Evolutionary conservation across 306 rosid genomes (phyloP).

Genomic region (Rosa chinensis): DNA sequence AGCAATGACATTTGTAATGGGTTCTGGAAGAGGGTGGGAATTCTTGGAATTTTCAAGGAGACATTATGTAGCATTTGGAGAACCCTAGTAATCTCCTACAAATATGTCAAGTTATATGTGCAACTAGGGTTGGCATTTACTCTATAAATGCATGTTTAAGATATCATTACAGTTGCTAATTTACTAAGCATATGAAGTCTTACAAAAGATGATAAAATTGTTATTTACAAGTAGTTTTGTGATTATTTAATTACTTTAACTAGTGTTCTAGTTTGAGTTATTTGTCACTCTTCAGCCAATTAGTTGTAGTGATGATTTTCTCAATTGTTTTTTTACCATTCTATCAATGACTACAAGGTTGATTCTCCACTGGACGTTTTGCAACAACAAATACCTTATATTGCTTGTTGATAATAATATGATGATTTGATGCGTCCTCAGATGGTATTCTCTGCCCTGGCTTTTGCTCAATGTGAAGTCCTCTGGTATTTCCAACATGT

Average conservation of each 20-base stretch:
- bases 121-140: neutral
- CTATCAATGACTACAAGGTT: neutral
- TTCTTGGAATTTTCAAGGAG: neutral
- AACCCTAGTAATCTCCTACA: neutral
- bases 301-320: neutral
- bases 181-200: neutral
- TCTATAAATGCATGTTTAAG: neutral
- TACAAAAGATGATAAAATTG: neutral
- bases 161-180: neutral
- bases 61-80: neutral
- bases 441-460: conserved; percentile 99
- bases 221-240: neutral
- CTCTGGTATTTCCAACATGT: conserved; percentile 94
- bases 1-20: neutral
- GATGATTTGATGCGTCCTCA: conserved; percentile 42
- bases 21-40: neutral
- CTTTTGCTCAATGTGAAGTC: conserved; percentile 96
- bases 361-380: neutral
- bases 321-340: too few species aligned
- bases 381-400: neutral
- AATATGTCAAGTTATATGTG: neutral
- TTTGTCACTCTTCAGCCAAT: neutral
- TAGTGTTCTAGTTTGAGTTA: neutral
- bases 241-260: neutral
- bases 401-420: conserved; percentile 20